Conservation (phyloP, 805 yeast species). For the Yarrowia divulgata region DNA sequence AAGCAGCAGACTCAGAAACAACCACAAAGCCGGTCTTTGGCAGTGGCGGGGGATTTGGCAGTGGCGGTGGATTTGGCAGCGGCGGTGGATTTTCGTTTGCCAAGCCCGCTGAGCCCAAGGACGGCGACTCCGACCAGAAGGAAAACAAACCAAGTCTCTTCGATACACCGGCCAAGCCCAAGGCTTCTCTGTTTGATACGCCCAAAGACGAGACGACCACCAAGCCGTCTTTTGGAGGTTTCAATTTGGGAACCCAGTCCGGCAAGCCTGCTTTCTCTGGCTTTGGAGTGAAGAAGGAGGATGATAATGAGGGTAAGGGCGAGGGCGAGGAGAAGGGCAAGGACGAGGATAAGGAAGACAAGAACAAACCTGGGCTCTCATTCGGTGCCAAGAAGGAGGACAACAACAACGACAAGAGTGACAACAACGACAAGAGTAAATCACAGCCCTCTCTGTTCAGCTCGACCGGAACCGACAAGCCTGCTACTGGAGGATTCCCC, state of each 20-base stretch:
- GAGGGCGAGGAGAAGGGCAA: not conserved
- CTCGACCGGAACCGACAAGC: not conserved
- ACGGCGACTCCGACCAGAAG: not conserved
- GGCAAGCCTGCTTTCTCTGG: not conserved
- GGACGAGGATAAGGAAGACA: not conserved
- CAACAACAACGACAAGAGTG: conserved; percentile 3
- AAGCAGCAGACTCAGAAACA: not conserved
- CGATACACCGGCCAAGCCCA: conserved; percentile 18
- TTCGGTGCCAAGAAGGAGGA: not conserved
- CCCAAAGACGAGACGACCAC: not conserved
- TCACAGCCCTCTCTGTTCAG: not conserved
- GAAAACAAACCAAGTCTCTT: conserved; percentile 9
- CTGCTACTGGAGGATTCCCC: not conserved
- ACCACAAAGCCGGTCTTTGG: not conserved
- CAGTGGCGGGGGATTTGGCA: too few relatives aligned
- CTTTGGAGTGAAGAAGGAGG: not conserved
- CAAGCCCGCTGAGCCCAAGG: conserved; percentile 2
- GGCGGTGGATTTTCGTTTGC: not conserved
- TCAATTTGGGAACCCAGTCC: not conserved
- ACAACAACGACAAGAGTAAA: not conserved
- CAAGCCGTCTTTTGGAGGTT: conserved; percentile 2
- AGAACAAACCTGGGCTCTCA: too few relatives aligned
- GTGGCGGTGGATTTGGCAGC: too few relatives aligned
- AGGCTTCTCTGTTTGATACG: not conserved
- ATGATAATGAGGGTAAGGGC: not conserved